phyloP scores from a whole-genome alignment of 176 grass and related monocot genomes.

The Aegilops bicornis region DNA sequence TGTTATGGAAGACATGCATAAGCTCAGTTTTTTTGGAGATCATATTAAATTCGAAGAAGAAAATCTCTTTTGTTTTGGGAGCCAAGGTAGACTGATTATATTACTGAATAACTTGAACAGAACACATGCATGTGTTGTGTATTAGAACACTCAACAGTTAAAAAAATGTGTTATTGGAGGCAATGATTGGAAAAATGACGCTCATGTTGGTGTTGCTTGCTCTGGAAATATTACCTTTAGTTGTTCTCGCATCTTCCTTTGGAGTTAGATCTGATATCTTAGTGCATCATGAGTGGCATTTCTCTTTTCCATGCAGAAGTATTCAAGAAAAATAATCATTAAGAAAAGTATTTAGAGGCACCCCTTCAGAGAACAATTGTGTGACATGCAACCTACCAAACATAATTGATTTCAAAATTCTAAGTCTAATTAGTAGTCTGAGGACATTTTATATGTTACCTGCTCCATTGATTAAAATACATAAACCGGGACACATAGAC shows the following conservation, averaged over 20 bases:
- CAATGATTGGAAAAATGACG: not conserved
- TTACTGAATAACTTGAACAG: no score
- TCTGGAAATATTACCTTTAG: constrained; percentile 49
- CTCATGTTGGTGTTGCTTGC: not conserved
- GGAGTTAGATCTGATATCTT: constrained; percentile 79
- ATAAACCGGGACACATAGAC: not conserved
- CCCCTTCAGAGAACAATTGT: not conserved
- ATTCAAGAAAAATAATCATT: not conserved
- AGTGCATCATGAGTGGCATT: constrained; percentile 59
- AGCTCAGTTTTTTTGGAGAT: no score
- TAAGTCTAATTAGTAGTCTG: not conserved
- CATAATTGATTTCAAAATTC: not conserved
- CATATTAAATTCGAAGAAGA: no score
- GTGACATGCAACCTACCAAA: not conserved
- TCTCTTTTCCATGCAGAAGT: constrained; percentile 43
- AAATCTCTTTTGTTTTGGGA: no score
- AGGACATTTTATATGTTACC: not conserved
- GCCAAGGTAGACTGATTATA: no score
- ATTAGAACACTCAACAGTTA: not conserved
- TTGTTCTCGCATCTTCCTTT: constrained; percentile 77
- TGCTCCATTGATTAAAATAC: not conserved
- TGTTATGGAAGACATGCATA: no score
- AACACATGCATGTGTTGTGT: not conserved
- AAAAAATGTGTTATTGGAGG: not conserved
- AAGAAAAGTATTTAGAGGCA: not conserved